Evolutionary conservation across 2,329 filamentous ascomycete genomes (phyloP).

Genomic region (Xylariales sp.): DNA sequence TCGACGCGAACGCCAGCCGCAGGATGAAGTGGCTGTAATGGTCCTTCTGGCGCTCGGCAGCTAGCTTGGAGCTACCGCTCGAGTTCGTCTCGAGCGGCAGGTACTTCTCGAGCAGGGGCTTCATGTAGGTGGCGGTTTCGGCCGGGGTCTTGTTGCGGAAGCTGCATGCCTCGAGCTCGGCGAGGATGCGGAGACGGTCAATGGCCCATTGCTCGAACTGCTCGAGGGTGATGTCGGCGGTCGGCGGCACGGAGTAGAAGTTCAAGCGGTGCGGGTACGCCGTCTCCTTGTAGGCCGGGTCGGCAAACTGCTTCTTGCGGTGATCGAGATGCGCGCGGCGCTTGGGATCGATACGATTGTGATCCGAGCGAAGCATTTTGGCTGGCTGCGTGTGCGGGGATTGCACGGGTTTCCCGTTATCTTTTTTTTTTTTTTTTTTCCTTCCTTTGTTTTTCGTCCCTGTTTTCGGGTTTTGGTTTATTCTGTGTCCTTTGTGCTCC

Average conservation of each 20-base stretch:
- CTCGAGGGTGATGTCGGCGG: constrained; percentile 90
- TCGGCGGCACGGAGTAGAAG: constrained; percentile 85
- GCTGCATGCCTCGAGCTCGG: constrained; percentile 87
- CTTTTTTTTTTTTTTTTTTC: no score
- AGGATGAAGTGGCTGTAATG: constrained; percentile 98
- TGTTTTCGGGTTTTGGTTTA: no score
- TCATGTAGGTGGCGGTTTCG: constrained; percentile 82
- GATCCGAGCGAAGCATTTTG: constrained; percentile 24
- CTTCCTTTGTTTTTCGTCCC: no score
- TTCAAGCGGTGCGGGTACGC: constrained; percentile 85
- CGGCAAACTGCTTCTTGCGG: constrained; percentile 83
- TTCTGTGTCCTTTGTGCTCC: no score
- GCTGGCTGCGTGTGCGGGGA: no score
- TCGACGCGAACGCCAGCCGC: constrained; percentile 84
- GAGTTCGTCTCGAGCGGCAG: constrained; percentile 23
- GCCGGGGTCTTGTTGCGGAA: constrained; percentile 85
- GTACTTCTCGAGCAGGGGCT: constrained; percentile 74
- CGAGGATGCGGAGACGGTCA: constrained; percentile 78
- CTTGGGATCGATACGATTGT: constrained; percentile 61
- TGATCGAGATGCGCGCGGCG: constrained; percentile 71
- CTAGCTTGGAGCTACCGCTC: constrained; percentile 42
- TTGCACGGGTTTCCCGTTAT: no score
- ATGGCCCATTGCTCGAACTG: constrained; percentile 99
- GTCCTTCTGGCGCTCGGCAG: constrained; percentile 81
- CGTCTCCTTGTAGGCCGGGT: constrained; percentile 69